Evolutionary conservation across 805 yeast species (phyloP), one percentile per base, ranked within the genome.

Genomic region (Candida coquimbonensis): DNA sequence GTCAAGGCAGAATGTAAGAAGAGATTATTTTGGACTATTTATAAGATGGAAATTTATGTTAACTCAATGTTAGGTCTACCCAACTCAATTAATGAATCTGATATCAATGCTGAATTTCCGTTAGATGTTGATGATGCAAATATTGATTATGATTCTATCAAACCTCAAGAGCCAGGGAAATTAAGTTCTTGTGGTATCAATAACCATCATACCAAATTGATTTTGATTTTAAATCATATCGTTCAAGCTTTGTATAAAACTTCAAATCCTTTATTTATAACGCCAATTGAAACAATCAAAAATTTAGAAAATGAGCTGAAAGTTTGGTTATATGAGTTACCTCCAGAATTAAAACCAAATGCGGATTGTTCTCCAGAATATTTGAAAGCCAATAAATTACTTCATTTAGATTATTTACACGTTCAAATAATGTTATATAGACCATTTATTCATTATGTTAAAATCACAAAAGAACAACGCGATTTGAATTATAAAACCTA

Each of bases 41-140:
- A 86, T 63, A 89, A 90, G 61, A 77, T 89, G 86, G 96, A 90
- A 61, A 80, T 88, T 36, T 90, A 90, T 60, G 86, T 89, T 47
- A 87, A 88, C 62, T 86, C 96, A 4, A 81, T 89, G 77, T 62
- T 90, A 52, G 96, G 96, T 1, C 68, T 89, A 41, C 97, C 97
- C 0, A 72, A 91, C 51, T 65, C 72, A 1, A 77, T 90, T 17
- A 75, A 80, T 49, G 89, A 86, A 49, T 87, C 80, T 49, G 96
- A 90, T 54, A 83, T 86, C 53, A 95, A 88, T 65, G 96, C 88
- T 59, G 88, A 82, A 49, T 68, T 88, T 49, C 96, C 96, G 0
- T 67, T 76, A 38, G 96, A 89, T 53, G 68, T 88, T 32, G 95
- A 88, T 53, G 97, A 89, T 61, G 93, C 86, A 52, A 81, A 83